Base-by-base conservation (phyloP, 495 filamentous ascomycete species). In the Penicillium dipodomyicola region DNA sequence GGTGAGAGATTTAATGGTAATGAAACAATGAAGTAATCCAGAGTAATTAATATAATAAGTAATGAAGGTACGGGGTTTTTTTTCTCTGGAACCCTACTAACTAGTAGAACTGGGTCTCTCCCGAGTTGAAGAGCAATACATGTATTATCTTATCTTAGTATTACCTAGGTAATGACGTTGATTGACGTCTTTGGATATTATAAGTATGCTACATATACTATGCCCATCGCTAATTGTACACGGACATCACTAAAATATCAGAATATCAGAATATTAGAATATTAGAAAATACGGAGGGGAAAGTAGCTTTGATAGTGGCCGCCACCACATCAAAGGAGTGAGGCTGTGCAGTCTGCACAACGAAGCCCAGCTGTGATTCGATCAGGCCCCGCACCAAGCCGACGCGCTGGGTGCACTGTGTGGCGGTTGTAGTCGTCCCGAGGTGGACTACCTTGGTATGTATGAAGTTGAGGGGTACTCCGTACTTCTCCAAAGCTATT, bases 41-140 rank as follows among this genome's bases (percentile, higher is more conserved):
- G 4, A 33, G 30, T 49, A 15, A 10, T 14, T 50, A 37, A 20
- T 50, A 50, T 37, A 50, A 37, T 14, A 22, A 14, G 30, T 47
- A 47, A 32, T 56, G 25, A 49, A 11, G 10, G 29, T 49, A 50
- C 35, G 41, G 23, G 35, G 15, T 52, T 52, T 52, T 52, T 52
- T 42, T 20, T 46, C 7, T 52, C 33, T 43, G 49, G 59, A 43
- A 65, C 62, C 62, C 64, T 50, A 29, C 27, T 29, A 29, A 9
- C 27, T 29, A 29, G 27, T 69, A 62, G 68, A 62, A 63, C 54
- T 67, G 67, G 69, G 64, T 61, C 57, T 30, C 45, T 48, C 9
- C 17, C 22, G 30, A n/a, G n/a, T 61, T 60, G 52, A 65, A 46
- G 49, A 65, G 57, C 62, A 67, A 61, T 67, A 42, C 41, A 25